Evolutionary conservation across 2,329 filamentous ascomycete species (phyloP).

Genomic region (Beauveria rudraprayagi): DNA sequence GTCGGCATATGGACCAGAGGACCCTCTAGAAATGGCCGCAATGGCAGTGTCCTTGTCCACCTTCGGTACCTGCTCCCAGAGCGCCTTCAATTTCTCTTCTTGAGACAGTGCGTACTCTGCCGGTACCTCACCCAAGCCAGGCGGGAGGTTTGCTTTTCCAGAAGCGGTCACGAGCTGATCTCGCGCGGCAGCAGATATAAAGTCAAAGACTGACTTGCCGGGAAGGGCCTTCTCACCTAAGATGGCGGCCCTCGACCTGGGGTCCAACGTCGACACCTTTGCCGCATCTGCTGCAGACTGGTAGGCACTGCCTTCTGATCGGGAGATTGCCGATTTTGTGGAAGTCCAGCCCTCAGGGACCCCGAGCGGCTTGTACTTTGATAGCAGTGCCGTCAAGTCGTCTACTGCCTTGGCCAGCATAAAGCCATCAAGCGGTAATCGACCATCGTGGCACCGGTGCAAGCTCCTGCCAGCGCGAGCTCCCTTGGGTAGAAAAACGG

Average conservation of each 20-base stretch:
- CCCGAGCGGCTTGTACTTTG: constrained; percentile 52
- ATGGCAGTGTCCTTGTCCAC: constrained; percentile 60
- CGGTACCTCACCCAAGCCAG: constrained; percentile 67
- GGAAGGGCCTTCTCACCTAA: constrained; percentile 72
- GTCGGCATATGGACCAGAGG: constrained; percentile 70
- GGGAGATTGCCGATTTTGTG: constrained; percentile 31
- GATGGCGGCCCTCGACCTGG: constrained; percentile 66
- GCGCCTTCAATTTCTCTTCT: constrained; percentile 51
- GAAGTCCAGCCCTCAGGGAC: constrained; percentile 70
- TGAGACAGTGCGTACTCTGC: constrained; percentile 54
- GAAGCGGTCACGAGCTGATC: constrained; percentile 68
- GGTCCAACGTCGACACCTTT: constrained; percentile 66
- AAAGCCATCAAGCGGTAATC: constrained; percentile 73
- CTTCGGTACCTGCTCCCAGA: constrained; percentile 52
- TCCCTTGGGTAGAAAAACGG: constrained; percentile 64
- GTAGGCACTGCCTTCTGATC: constrained; percentile 29
- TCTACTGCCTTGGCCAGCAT: constrained; percentile 52
- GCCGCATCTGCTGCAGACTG: constrained; percentile 69
- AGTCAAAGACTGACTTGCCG: constrained; percentile 94
- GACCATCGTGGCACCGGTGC: constrained; percentile 73
- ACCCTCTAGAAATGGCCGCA: constrained; percentile 59
- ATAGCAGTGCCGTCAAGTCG: constrained; percentile 23
- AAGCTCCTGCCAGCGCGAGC: constrained; percentile 22
- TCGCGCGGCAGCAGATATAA: constrained; percentile 68
- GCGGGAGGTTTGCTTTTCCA: constrained; percentile 69